Base-by-base conservation (phyloP, 2,329 filamentous ascomycete genomes). In the Lomentospora prolificans region DNA sequence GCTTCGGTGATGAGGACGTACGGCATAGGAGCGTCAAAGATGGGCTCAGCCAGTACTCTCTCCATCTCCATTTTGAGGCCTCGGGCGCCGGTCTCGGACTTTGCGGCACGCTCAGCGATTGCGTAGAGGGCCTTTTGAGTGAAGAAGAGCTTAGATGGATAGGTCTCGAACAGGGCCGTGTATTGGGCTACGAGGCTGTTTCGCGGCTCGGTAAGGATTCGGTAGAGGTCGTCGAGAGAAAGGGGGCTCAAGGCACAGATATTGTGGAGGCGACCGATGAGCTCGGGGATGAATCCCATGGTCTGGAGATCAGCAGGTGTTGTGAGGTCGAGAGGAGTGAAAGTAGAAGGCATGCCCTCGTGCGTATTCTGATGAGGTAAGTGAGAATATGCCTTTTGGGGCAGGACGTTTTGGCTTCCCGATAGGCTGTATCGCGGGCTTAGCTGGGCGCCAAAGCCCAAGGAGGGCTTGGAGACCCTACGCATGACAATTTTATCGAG, bases 211-310 rank as follows among this genome's bases (percentile, higher is more conserved):
- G 90, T 96, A 39, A 99, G 78, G 59, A 99, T 94, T 54, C 91
- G 85, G 54, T 92, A 83, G 10, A 99, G 82, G 58, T 85, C 81
- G 24, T 76, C 66, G 12, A 78, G 72, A 1, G 80, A 81, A 1
- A 99, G 77, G 0, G 90, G 85, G 12, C 89, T 86, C 0, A 99
- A 80, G 0, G 94, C 89, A 58, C 90, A 90, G 51, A 90, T 87
- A 57, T 96, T 89, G 54, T 95, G 92, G 51, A 99, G 84, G 17
- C 94, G 87, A n/a, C 94, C 94, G 55, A 97, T 87, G n/a, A 96
- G 77, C 70, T 96, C 91, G 0, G 91, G 91, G 55, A 96, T 96
- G 66, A 96, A 89, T 12, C 91, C 92, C 64, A 90, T 96, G 46
- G 79, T 81, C 69, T 95, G 89, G 2, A 95, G 74, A 63, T 95